These are phyloP conservation scores for Saccharomyces pastorianus DNA, from an alignment of 1,139 yeast genomes.

Conservation along the genomic window DNA sequence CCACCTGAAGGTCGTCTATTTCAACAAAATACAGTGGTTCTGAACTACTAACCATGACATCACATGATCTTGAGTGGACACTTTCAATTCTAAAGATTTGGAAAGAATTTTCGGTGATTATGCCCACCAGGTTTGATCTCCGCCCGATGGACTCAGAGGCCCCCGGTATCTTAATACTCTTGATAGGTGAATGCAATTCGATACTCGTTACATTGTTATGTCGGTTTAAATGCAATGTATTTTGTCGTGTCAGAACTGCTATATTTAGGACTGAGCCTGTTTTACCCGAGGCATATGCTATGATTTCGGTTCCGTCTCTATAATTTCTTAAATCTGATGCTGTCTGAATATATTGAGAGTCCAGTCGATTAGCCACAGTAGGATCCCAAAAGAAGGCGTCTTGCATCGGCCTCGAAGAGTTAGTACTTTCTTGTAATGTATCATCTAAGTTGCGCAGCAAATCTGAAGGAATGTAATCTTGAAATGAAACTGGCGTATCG, in stretches of 20 bases:
- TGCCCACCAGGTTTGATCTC: slow-evolving; percentile 21
- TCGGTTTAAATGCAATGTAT: neutral
- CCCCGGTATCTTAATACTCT: slow-evolving; percentile 21
- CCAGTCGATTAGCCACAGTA: slow-evolving; percentile 10
- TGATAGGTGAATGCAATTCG: slow-evolving; percentile 20
- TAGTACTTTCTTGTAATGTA: neutral
- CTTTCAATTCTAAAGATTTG: slow-evolving; percentile 18
- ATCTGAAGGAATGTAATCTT: slow-evolving; percentile 6
- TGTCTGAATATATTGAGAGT: slow-evolving; percentile 20
- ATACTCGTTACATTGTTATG: slow-evolving; percentile 7
- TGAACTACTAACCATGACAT: slow-evolving; percentile 8
- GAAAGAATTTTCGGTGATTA: slow-evolving; percentile 23
- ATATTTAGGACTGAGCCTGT: slow-evolving; percentile 16
- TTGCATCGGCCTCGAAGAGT: neutral
- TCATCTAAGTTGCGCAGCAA: neutral
- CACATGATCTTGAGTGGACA: slow-evolving; percentile 9
- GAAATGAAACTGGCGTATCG: slow-evolving; percentile 2
- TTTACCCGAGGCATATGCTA: slow-evolving; percentile 20
- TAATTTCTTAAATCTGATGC: slow-evolving; percentile 19
- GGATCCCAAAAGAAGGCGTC: slow-evolving; percentile 7
- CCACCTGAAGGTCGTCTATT: slow-evolving; percentile 34
- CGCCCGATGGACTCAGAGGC: slow-evolving; percentile 18
- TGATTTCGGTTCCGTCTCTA: slow-evolving; percentile 14
- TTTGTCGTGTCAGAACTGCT: slow-evolving; percentile 4
- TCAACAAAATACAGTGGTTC: slow-evolving; percentile 18